Conservation (phyloP, 192 early-diverging fungal species). For the Piromyces sp. region DNA sequence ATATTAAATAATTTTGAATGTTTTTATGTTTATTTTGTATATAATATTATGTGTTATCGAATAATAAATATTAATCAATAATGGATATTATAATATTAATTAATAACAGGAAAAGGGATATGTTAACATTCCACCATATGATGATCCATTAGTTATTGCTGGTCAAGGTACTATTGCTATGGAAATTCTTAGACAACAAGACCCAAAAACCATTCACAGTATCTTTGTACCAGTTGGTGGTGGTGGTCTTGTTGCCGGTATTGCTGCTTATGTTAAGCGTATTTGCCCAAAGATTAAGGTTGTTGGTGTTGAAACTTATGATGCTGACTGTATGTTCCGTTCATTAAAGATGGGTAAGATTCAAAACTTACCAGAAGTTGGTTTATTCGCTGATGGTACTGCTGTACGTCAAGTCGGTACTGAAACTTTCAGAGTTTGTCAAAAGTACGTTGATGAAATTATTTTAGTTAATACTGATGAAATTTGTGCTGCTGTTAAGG, state of each 20-base stretch:
- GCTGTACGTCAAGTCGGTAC: slow-evolving; percentile 53
- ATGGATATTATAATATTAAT: slow-evolving; percentile 5
- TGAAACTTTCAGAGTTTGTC: slow-evolving; percentile 15
- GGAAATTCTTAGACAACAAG: slow-evolving; percentile 58
- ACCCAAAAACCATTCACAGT: slow-evolving; percentile 50
- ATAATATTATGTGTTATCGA: too few species aligned
- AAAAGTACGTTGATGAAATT: slow-evolving; percentile 68
- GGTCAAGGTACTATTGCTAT: slow-evolving; percentile 92
- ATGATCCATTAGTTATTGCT: slow-evolving; percentile 97
- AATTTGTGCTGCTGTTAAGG: slow-evolving; percentile 83
- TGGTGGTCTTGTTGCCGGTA: slow-evolving; percentile 82
- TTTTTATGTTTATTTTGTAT: too few species aligned
- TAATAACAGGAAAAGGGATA: slow-evolving; percentile 32
- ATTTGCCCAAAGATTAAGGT: slow-evolving; percentile 73
- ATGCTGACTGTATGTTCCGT: slow-evolving; percentile 75
- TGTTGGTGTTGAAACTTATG: slow-evolving; percentile 79
- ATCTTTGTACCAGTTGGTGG: slow-evolving; percentile 89
- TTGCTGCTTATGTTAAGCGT: slow-evolving; percentile 84
- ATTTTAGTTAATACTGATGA: slow-evolving; percentile 86
- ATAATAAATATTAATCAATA: too few species aligned
- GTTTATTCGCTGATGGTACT: slow-evolving; percentile 93
- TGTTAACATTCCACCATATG: slow-evolving; percentile 91
- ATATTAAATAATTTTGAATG: too few species aligned
- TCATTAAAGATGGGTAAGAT: slow-evolving; percentile 48
- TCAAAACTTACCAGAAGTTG: slow-evolving; percentile 59